phyloP scores from a whole-genome alignment of 2,329 filamentous ascomycete genomes.

The Fusarium pseudograminearum region DNA sequence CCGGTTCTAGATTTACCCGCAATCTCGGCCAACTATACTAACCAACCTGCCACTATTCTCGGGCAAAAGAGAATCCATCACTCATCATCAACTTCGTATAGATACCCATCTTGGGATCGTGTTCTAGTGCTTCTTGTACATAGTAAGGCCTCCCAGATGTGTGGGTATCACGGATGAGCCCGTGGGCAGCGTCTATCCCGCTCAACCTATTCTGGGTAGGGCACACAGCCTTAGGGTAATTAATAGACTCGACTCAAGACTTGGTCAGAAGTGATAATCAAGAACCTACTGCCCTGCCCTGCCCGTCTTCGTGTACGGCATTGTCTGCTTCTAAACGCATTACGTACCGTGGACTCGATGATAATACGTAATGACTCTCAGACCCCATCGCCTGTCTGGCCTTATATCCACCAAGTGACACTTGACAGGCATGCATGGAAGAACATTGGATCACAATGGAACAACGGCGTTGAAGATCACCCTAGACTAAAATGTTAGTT shows the following conservation, averaged over 20 bases:
- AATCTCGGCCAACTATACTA: slow-evolving; percentile 20
- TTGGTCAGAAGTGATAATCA: background rate
- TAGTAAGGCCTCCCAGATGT: background rate
- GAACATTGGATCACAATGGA: background rate
- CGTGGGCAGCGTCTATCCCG: background rate
- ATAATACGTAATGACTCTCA: background rate
- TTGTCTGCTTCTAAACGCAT: background rate
- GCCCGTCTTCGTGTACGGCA: no score
- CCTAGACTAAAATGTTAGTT: background rate
- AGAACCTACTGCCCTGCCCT: background rate
- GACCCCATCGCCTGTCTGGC: background rate
- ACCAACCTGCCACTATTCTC: background rate
- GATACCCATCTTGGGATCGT: background rate
- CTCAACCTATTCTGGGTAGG: background rate
- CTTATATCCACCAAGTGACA: slow-evolving; percentile 3
- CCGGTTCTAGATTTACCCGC: slow-evolving; percentile 6
- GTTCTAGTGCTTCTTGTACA: background rate
- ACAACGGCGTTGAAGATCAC: slow-evolving; percentile 10
- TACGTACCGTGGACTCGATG: slow-evolving; percentile 1
- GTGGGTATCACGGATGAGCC: background rate
- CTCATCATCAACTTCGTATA: background rate
- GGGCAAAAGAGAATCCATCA: background rate
- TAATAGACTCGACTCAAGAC: background rate
- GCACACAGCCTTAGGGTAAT: slow-evolving; percentile 1
- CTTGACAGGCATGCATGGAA: slow-evolving; percentile 9